Conservation (phyloP, 78 protist species). For the Speleostelium caveatum region DNA sequence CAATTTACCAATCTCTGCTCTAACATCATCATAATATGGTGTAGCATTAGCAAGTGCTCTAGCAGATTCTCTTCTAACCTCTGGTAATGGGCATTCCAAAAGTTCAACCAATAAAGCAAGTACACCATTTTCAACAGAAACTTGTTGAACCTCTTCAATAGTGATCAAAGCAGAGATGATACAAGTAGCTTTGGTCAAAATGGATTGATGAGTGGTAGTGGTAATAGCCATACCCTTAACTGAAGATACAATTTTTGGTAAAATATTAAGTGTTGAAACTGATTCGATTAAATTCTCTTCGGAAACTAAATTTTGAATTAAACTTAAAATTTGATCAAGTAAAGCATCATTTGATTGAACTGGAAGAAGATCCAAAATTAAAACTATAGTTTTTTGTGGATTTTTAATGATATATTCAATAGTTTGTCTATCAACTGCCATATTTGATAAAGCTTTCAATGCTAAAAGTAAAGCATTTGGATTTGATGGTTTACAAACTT, state of each 20-base stretch:
- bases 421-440: constrained; percentile 79
- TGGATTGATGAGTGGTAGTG: constrained; percentile 57
- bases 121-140: constrained; percentile 39
- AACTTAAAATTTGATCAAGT: constrained; percentile 49
- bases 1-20: constrained; percentile 65
- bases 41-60: constrained; percentile 69
- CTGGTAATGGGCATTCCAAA: constrained; percentile 11
- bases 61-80: constrained; percentile 58
- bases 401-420: constrained; percentile 47
- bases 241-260: constrained; percentile 4
- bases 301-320: constrained; percentile 58
- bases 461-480: constrained; percentile 32
- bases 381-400: constrained; percentile 2
- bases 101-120: constrained; percentile 38
- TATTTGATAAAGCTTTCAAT: constrained; percentile 59
- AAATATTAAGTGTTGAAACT: constrained; percentile 12
- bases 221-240: constrained; percentile 65
- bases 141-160: constrained; percentile 66
- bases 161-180: constrained; percentile 59
- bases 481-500: constrained; percentile 16
- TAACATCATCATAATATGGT: constrained; percentile 74
- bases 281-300: constrained; percentile 66
- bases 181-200: constrained; percentile 43
- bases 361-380: constrained; percentile 35
- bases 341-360: background rate